Percentiles rank a stretch among this genome's conserved stretches.
These are phyloP conservation scores for Leccinum arenicola DNA, from an alignment of 768 basidiomycete genomes.

Conservation along the genomic window DNA sequence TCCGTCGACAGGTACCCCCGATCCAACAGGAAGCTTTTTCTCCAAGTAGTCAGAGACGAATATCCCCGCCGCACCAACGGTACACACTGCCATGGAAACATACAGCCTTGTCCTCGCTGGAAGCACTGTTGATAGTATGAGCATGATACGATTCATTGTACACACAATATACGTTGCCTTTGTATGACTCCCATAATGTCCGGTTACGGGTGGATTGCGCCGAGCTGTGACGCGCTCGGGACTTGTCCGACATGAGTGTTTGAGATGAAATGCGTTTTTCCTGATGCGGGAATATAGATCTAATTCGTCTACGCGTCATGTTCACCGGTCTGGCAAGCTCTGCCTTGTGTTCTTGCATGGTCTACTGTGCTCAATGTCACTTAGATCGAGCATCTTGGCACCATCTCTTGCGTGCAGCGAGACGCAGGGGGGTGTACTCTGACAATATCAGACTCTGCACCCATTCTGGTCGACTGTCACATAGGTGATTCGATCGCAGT, in stretches of 20 bases:
- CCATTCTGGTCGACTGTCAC: conserved; percentile 84
- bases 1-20: background rate
- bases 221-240: background rate
- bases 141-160: conserved; percentile 8
- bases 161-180: conserved; percentile 28
- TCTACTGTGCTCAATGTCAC: conserved; percentile 5
- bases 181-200: conserved; percentile 44
- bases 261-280: background rate
- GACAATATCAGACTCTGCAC: conserved; percentile 64
- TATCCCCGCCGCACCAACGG: conserved; percentile 46
- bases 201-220: conserved; percentile 14
- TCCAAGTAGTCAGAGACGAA: conserved; percentile 52
- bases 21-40: conserved; percentile 32
- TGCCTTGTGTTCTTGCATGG: background rate
- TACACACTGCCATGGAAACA: conserved; percentile 47
- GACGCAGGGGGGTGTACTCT: conserved; percentile 81
- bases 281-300: background rate
- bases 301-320: conserved; percentile 39
- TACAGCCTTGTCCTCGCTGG: conserved; percentile 52
- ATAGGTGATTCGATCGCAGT: conserved; percentile 94
- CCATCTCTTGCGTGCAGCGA: conserved; percentile 57
- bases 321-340: conserved; percentile 75
- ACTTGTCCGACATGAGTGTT: conserved; percentile 15
- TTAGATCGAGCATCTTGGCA: conserved; percentile 90
- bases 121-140: conserved; percentile 39